Evolutionary conservation across 2,329 filamentous ascomycete species (phyloP).

Genomic region (Ceratocystis albifundus): DNA sequence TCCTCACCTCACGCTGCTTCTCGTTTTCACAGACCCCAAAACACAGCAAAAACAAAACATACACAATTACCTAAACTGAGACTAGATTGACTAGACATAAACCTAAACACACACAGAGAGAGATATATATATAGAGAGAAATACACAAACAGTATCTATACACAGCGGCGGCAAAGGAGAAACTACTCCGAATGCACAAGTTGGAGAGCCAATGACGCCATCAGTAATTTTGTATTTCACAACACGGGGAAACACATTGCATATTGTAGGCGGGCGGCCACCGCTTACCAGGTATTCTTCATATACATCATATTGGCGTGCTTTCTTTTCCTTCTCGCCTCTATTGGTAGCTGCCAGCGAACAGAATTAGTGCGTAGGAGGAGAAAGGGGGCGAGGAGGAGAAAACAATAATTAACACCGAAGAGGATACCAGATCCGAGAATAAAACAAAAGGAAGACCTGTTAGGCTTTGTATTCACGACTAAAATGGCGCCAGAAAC

Average conservation of each 20-base stretch:
- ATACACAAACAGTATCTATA: neutral
- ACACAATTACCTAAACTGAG: too few relatives aligned
- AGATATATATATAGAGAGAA: too few relatives aligned
- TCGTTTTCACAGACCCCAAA: neutral
- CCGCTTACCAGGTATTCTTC: neutral
- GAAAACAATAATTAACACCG: neutral
- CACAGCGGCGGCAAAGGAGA: neutral
- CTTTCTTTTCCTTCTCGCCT: too few relatives aligned
- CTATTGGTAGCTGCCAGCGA: neutral
- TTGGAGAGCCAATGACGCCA: neutral
- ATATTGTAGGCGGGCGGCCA: neutral
- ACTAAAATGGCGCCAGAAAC: constrained; percentile 9
- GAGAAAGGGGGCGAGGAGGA: neutral
- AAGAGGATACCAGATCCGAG: neutral
- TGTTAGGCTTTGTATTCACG: neutral
- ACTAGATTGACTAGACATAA: neutral
- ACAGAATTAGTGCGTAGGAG: neutral
- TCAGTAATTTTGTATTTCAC: neutral
- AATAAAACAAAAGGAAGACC: neutral
- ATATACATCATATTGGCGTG: neutral
- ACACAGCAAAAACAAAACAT: neutral
- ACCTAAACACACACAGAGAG: neutral
- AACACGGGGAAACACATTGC: neutral
- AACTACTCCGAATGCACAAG: neutral
- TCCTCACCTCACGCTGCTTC: neutral